A percentile compares a stretch with the other conserved stretches of the same genome.
Conservation (phyloP, 345 rosid species). For the Kandelia obovata region DNA sequence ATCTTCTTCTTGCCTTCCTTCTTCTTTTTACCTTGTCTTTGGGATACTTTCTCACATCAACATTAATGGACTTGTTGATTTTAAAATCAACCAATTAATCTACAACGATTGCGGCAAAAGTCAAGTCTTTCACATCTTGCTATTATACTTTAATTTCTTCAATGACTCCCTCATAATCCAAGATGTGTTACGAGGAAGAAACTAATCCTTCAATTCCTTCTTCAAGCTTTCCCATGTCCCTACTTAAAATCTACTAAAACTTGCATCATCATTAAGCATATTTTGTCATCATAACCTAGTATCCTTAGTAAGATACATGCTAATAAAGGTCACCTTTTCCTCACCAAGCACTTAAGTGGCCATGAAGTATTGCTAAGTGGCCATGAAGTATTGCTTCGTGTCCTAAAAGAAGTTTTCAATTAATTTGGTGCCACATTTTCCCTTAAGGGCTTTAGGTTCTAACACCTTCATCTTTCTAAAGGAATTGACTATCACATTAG, state of each 20-base stretch:
- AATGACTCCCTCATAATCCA: too few species aligned
- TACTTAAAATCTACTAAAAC: rapidly evolving
- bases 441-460: rapidly evolving
- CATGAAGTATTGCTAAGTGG: too few species aligned
- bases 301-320: not conserved
- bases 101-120: too few species aligned
- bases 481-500: too few species aligned
- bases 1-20: too few species aligned
- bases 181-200: too few species aligned
- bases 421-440: not conserved
- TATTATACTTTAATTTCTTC: too few species aligned
- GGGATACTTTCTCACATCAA: too few species aligned
- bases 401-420: not conserved
- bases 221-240: not conserved
- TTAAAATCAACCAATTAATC: too few species aligned
- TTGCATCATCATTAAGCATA: not conserved
- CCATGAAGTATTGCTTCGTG: not conserved
- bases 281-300: not conserved
- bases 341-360: rapidly evolving
- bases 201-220: not conserved
- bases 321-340: not conserved
- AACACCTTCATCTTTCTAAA: rapidly evolving
- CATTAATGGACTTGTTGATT: too few species aligned
- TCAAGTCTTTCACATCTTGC: too few species aligned
- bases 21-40: too few species aligned